Base-by-base conservation (phyloP, 139 green algal species). In the Zygnema cylindricum region DNA sequence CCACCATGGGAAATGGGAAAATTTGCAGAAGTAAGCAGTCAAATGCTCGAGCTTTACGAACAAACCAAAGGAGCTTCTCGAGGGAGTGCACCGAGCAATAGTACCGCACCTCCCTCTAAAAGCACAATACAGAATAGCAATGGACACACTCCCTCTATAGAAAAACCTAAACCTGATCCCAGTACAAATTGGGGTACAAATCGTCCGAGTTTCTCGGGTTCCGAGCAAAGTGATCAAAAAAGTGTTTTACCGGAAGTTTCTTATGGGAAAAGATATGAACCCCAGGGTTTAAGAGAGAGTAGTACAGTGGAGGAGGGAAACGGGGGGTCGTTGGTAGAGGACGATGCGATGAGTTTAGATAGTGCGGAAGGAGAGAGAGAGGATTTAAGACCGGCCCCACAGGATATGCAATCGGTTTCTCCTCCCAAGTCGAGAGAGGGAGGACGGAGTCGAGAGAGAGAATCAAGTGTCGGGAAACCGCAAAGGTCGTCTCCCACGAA, bases 1-100 rank as follows among this genome's bases (percentile, higher is more conserved):
- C n/a, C n/a, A n/a, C n/a, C n/a, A n/a, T n/a, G n/a, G n/a, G n/a
- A n/a, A n/a, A n/a, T n/a, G n/a, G n/a, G n/a, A n/a, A n/a, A n/a
- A n/a, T 81, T 22, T 49, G 87, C 81, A 88, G 77, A 92, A 16
- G 87, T 93, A 43, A 79, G 90, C 35, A 89, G 82, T n/a, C 86
- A 90, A 36, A 89, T 93, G 78, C 54, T 93, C 36, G 90, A 93
- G 54, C 86, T 93, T 1, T 93, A 93, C 76, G 90, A 93, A 54
- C 86, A 90, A 55, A 42, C 55, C 2, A 30, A 39, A 54, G 82
- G 38, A 43, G 82, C 36, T 39, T 39, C 55, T 39, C 42, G 57
- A 0, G 55, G 55, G 1, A 87, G 54, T 41, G 35, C 36, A 30
- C 36, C 38, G 23, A 57, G 78, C 21, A 57, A 33, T 1, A 1